A percentile compares a stretch with the other conserved stretches of the same genome.
These are phyloP conservation scores for Tulasnella sp. DNA, from an alignment of 768 basidiomycete genomes.

Conservation along the genomic window DNA sequence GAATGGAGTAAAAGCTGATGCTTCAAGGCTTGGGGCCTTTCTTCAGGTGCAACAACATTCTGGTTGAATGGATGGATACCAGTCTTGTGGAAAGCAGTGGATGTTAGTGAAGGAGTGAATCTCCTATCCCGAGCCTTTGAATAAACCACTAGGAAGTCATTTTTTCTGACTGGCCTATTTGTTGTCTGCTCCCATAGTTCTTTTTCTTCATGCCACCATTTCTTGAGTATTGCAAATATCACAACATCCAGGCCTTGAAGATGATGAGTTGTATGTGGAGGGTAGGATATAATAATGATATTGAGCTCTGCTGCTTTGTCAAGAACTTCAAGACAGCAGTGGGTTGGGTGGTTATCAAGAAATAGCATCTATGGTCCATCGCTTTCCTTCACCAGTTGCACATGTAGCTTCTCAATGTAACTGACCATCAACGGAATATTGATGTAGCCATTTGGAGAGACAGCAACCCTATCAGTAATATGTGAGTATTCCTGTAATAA, in stretches of 20 bases:
- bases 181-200: slow-evolving; percentile 22
- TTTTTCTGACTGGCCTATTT: slow-evolving; percentile 24
- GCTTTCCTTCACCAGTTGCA: slow-evolving; percentile 28
- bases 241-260: slow-evolving; percentile 16
- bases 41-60: slow-evolving; percentile 24
- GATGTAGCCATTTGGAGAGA: slow-evolving; percentile 30
- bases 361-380: slow-evolving; percentile 25
- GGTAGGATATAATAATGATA: slow-evolving; percentile 36
- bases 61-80: slow-evolving; percentile 31
- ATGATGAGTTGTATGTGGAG: slow-evolving; percentile 32
- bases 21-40: slow-evolving; percentile 24
- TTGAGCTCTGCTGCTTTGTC: slow-evolving; percentile 21
- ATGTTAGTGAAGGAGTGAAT: slow-evolving; percentile 26
- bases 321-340: slow-evolving; percentile 31
- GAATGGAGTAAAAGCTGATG: background rate
- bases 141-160: slow-evolving; percentile 30
- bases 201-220: slow-evolving; percentile 22
- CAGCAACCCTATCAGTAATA: slow-evolving; percentile 23
- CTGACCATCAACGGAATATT: slow-evolving; percentile 27
- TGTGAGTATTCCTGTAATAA: background rate
- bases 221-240: slow-evolving; percentile 24
- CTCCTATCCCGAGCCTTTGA: slow-evolving; percentile 23
- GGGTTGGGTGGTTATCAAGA: slow-evolving; percentile 37
- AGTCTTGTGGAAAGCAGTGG: slow-evolving; percentile 29
- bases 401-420: slow-evolving; percentile 33